Conservation (phyloP, 768 basidiomycete species). For the Myochromella boudieri region DNA sequence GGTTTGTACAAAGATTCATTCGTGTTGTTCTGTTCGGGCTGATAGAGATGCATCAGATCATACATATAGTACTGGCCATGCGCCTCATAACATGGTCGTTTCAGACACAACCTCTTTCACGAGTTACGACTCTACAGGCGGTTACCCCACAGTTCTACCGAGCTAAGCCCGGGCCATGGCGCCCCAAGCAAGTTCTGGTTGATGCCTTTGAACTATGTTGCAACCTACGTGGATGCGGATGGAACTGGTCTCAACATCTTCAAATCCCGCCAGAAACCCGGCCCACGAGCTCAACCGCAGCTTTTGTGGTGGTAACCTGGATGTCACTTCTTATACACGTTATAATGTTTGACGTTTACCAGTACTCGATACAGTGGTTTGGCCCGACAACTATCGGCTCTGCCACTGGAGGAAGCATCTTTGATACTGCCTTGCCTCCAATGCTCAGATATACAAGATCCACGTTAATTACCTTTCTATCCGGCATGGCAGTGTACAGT, state of each 20-base stretch:
- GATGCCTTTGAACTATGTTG: slow-evolving; percentile 51
- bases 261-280: slow-evolving; percentile 42
- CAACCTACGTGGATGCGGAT: slow-evolving; percentile 58
- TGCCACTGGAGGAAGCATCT: slow-evolving; percentile 40
- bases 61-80: slow-evolving; percentile 33
- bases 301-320: slow-evolving; percentile 37
- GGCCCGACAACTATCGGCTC: slow-evolving; percentile 41
- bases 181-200: slow-evolving; percentile 17
- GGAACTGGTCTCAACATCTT: slow-evolving; percentile 55
- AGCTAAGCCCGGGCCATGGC: slow-evolving; percentile 7
- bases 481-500: slow-evolving; percentile 44
- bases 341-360: slow-evolving; percentile 43
- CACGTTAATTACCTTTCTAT: slow-evolving; percentile 37
- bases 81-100: slow-evolving; percentile 43
- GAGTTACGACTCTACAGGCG: slow-evolving; percentile 18
- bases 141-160: slow-evolving; percentile 12
- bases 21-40: background rate
- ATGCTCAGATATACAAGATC: slow-evolving; percentile 42
- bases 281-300: slow-evolving; percentile 29
- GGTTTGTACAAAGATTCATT: slow-evolving; percentile 31
- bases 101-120: slow-evolving; percentile 30
- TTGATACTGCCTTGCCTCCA: slow-evolving; percentile 35
- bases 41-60: slow-evolving; percentile 30
- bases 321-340: slow-evolving; percentile 32
- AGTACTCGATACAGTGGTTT: slow-evolving; percentile 46